A percentile compares a stretch with the other conserved stretches of the same genome.
Conservation (phyloP, 2,329 filamentous ascomycete species). For the Nemania diffusa region DNA sequence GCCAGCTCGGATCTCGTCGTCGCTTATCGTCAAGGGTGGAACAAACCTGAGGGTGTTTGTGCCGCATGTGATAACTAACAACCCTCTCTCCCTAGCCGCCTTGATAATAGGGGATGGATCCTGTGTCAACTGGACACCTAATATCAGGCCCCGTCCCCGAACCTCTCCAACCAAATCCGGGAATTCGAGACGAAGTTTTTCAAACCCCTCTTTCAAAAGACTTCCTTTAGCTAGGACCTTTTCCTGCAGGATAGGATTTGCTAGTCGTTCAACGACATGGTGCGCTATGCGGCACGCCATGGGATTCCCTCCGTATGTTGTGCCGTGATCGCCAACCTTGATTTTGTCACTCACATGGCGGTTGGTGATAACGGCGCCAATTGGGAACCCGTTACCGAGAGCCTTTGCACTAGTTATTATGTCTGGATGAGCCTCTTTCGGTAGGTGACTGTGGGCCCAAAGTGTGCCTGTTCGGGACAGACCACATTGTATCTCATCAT, state of each 20-base stretch:
- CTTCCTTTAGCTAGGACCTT: conserved; percentile 73
- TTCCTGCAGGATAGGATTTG: conserved; percentile 75
- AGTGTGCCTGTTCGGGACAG: conserved; percentile 85
- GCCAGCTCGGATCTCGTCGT: conserved; percentile 82
- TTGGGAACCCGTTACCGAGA: conserved; percentile 94
- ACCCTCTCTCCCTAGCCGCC: conserved; percentile 85
- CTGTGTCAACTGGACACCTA: conserved; percentile 83
- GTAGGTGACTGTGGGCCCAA: conserved; percentile 84
- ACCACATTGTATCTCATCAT: conserved; percentile 98
- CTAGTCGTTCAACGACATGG: conserved; percentile 82
- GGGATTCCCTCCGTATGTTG: conserved; percentile 93
- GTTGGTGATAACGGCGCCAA: conserved; percentile 79
- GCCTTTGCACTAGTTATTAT: conserved; percentile 95
- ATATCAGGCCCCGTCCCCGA: conserved; percentile 83
- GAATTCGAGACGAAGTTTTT: conserved; percentile 58
- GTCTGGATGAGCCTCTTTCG: conserved; percentile 86
- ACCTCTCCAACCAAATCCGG: conserved; percentile 81
- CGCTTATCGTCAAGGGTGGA: conserved; percentile 82
- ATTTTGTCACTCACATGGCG: conserved; percentile 73
- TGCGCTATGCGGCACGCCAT: conserved; percentile 86
- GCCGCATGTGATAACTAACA: conserved; percentile 92
- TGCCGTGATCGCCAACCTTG: conserved; percentile 84
- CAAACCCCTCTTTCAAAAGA: conserved; percentile 61
- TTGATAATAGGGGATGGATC: conserved; percentile 81
- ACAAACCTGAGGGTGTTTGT: conserved; percentile 94